Conservation (phyloP, 2,329 filamentous ascomycete species). For the Oidium heveae region DNA sequence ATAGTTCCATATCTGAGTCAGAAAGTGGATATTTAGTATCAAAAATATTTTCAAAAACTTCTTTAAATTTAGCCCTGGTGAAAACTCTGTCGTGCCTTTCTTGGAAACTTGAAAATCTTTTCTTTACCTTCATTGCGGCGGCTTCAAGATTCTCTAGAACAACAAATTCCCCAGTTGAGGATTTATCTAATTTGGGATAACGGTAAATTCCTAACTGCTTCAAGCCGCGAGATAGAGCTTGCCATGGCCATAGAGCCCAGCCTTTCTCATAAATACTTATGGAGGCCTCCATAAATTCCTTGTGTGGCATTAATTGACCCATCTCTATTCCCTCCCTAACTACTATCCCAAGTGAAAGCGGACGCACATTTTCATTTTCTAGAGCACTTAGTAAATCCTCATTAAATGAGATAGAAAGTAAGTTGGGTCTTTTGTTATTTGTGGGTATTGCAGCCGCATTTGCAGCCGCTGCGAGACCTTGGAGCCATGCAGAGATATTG, state of each 20-base stretch:
- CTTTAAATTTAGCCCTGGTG: constrained; percentile 36
- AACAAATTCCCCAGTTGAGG: constrained; percentile 38
- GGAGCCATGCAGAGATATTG: constrained; percentile 58
- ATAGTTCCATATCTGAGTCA: constrained; percentile 37
- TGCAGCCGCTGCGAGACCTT: constrained; percentile 43
- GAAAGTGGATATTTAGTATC: constrained; percentile 26
- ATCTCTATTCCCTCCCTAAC: constrained; percentile 46
- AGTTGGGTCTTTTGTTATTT: constrained; percentile 20
- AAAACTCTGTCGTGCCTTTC: constrained; percentile 39
- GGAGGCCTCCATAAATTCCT: constrained; percentile 37
- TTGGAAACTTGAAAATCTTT: constrained; percentile 17
- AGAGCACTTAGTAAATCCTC: constrained; percentile 44
- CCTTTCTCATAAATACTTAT: constrained; percentile 60
- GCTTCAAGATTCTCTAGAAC: constrained; percentile 36
- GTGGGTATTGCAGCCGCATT: constrained; percentile 26
- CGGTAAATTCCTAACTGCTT: constrained; percentile 33
- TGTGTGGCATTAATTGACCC: constrained; percentile 43
- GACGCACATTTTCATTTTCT: constrained; percentile 56
- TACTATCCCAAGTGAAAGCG: constrained; percentile 55
- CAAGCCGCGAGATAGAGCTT: constrained; percentile 50
- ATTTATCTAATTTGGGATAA: constrained; percentile 21
- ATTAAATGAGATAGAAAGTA: constrained; percentile 27
- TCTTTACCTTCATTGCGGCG: constrained; percentile 27
- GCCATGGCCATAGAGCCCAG: constrained; percentile 36
- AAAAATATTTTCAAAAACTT: constrained; percentile 28